Base-by-base conservation (phyloP, 2,329 filamentous ascomycete genomes). In the Paraconiothyrium sp. region DNA sequence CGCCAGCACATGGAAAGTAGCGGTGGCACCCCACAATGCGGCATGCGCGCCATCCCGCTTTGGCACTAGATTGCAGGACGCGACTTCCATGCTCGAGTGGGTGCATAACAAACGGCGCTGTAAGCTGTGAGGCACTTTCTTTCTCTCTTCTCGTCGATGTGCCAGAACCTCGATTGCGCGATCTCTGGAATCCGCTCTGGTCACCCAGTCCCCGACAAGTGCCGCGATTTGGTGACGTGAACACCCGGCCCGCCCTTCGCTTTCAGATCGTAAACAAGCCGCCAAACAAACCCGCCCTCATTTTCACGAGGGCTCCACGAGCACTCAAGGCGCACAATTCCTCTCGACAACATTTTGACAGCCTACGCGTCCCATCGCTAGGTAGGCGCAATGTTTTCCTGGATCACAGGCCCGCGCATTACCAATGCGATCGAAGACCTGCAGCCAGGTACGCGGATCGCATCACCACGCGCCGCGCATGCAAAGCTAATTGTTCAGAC, bases 401-500 rank as follows among this genome's bases (percentile, higher is more conserved):
- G 77, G 77, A 77, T 79, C 57, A 79, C 75, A 16, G 76, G 76
- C 11, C 72, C 76, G 49, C 76, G 76, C 54, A 76, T 77, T 60
- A 72, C 76, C 1, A 75, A 78, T 61, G 76, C 69, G 57, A 76
- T 77, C 14, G 76, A 78, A 58, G 74, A 78, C 55, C 60, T 78
- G 9, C 71, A 77, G 54, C 64, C 75, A 62, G 75, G 76, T 77
- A 63, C 56, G 71, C 50, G 3, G 35, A n/a, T 14, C 13, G 16
- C n/a, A 32, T n/a, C 10, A 24, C 35, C 8, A 24, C 41, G 10
- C 39, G 41, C 16, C 37, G 39, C 46, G 10, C 24, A n/a, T 39
- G 11, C 35, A 34, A 54, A 52, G 41, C 69, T 73, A 50, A 76
- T 57, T 34, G 14, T 22, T 11, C 47, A 77, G 75, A 77, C 64